Evolutionary conservation across 148 eudicot species (phyloP).

Genomic region (Linanthus parryae): DNA sequence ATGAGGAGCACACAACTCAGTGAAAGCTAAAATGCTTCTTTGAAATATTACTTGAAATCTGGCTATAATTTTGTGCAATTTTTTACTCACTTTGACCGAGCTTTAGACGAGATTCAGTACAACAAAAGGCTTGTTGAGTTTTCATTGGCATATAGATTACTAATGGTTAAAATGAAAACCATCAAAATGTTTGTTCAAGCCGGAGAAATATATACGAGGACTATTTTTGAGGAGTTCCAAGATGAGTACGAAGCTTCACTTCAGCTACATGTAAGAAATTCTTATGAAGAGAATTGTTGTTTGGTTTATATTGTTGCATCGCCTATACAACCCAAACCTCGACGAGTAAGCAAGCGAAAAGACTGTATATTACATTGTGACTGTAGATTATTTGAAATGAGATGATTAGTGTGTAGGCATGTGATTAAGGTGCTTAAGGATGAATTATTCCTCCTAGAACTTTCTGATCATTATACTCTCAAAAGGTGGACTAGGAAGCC

Average conservation of each 20-base stretch:
- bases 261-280: conserved; percentile 10
- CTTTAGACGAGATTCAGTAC: conserved; percentile 19
- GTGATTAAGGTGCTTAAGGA: conserved; percentile 27
- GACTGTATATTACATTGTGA: conserved; percentile 17
- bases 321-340: neutral
- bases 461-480: conserved; percentile 17
- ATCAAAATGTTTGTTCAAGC: conserved; percentile 16
- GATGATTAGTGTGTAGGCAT: conserved; percentile 26
- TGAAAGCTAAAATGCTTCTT: conserved; percentile 15
- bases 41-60: conserved; percentile 18
- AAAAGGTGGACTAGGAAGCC: conserved; percentile 31
- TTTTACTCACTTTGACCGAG: conserved; percentile 22
- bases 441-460: conserved; percentile 20
- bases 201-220: conserved; percentile 16
- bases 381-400: conserved; percentile 23
- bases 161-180: conserved; percentile 14
- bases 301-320: conserved; percentile 7
- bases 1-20: conserved; percentile 22
- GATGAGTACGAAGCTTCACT: conserved; percentile 22
- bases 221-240: conserved; percentile 22
- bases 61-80: conserved; percentile 12
- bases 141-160: conserved; percentile 16
- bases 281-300: conserved; percentile 2
- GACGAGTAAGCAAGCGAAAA: neutral
- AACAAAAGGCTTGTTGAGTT: conserved; percentile 20